Evolutionary conservation across 2,329 filamentous ascomycete genomes (phyloP).

Genomic region (Amesomyces nigricolor): DNA sequence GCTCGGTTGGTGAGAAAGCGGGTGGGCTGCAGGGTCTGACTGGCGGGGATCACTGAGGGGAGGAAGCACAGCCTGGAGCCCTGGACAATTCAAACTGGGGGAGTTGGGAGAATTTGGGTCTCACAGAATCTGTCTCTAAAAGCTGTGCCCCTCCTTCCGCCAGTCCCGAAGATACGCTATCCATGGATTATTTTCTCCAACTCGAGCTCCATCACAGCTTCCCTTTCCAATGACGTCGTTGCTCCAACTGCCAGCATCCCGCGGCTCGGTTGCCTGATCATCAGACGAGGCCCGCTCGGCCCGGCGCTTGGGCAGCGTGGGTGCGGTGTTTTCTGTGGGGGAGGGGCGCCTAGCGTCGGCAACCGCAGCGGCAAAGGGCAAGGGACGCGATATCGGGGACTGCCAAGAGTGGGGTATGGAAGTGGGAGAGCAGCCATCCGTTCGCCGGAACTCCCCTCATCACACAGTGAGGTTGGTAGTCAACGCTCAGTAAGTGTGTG

Average conservation of each 20-base stretch:
- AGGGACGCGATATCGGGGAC: too few species aligned
- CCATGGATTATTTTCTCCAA: too few species aligned
- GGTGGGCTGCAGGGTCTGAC: neutral
- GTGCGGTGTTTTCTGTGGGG: neutral
- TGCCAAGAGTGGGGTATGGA: too few species aligned
- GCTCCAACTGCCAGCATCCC: neutral
- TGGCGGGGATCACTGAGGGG: neutral
- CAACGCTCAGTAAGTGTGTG: too few species aligned
- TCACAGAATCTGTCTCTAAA: neutral
- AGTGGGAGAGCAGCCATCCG: too few species aligned
- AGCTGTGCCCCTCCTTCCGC: too few species aligned
- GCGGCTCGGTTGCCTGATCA: slow-evolving; percentile 11
- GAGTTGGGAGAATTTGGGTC: neutral
- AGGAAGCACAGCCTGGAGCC: neutral
- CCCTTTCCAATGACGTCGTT: slow-evolving; percentile 16
- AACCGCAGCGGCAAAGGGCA: neutral
- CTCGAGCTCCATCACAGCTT: neutral
- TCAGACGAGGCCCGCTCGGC: slow-evolving; percentile 12
- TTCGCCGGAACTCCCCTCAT: too few species aligned
- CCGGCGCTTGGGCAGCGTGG: neutral
- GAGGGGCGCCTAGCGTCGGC: slow-evolving; percentile 1
- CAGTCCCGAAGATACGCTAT: too few species aligned
- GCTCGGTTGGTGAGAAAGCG: neutral
- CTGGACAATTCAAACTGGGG: too few species aligned
- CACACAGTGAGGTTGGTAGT: too few species aligned